Evolutionary conservation across 257 asterid genomes (phyloP).

Genomic region (Echites panduratus): DNA sequence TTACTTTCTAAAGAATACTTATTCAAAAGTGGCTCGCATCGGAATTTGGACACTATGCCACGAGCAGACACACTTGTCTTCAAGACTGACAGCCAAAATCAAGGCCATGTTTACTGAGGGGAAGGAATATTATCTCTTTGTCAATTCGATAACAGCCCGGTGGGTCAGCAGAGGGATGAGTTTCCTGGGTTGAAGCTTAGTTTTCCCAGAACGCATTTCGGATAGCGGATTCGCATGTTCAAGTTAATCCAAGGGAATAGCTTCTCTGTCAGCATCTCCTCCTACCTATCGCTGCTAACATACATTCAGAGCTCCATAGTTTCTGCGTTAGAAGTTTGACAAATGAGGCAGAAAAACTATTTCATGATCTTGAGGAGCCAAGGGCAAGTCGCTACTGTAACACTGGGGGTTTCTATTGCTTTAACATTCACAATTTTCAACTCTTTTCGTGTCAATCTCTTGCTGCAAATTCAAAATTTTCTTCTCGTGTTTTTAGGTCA

Average conservation of each 20-base stretch:
- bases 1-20: conserved; percentile 15
- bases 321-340: neutral
- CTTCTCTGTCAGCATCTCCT: too few relatives aligned
- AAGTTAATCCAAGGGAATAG: too few relatives aligned
- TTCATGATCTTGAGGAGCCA: neutral
- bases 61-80: too few relatives aligned
- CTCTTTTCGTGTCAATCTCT: neutral
- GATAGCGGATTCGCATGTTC: too few relatives aligned
- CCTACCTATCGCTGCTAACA: too few relatives aligned
- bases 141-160: too few relatives aligned
- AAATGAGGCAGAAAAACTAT: neutral
- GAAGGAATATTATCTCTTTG: too few relatives aligned
- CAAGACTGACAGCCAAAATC: neutral
- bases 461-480: neutral
- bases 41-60: too few relatives aligned
- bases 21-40: neutral
- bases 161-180: too few relatives aligned
- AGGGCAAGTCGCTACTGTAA: neutral
- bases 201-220: too few relatives aligned
- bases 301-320: too few relatives aligned
- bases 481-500: neutral
- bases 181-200: too few relatives aligned
- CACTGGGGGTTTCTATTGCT: neutral
- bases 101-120: neutral
- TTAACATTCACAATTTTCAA: neutral